Conservation (phyloP, 495 filamentous ascomycete genomes). For the Barbatosphaeria neglecta region DNA sequence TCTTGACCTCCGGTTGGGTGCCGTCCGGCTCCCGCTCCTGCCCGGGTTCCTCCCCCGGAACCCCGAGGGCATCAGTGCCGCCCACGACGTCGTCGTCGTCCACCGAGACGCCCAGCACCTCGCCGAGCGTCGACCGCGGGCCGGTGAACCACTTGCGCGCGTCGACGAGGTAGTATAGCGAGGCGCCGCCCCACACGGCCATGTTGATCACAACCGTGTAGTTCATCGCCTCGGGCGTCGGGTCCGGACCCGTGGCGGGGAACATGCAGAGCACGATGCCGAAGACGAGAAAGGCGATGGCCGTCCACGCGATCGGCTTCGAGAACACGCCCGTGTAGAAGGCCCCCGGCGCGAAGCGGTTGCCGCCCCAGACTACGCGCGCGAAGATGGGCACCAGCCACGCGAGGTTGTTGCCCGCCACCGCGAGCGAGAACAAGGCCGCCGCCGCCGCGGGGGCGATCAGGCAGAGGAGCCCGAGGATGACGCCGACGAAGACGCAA, state of each 20-base stretch:
- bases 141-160: slow-evolving; percentile 58
- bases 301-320: slow-evolving; percentile 39
- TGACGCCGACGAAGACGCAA: slow-evolving; percentile 34
- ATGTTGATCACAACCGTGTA: slow-evolving; percentile 56
- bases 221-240: slow-evolving; percentile 46
- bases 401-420: slow-evolving; percentile 50
- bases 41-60: too few species aligned
- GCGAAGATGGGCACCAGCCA: slow-evolving; percentile 54
- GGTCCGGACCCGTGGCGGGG: slow-evolving; percentile 44
- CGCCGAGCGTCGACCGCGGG: slow-evolving; percentile 28
- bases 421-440: slow-evolving; percentile 51
- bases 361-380: slow-evolving; percentile 49
- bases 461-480: slow-evolving; percentile 48
- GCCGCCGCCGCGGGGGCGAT: slow-evolving; percentile 47
- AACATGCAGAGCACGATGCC: slow-evolving; percentile 49
- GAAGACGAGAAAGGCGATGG: slow-evolving; percentile 44
- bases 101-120: too few species aligned
- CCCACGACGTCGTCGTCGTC: too few species aligned
- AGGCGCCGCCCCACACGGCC: slow-evolving; percentile 48
- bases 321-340: slow-evolving; percentile 47
- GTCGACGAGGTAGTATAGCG: slow-evolving; percentile 51
- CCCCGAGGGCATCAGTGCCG: background rate
- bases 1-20: background rate
- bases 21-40: too few species aligned
- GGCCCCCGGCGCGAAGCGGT: slow-evolving; percentile 51